phyloP scores from a whole-genome alignment of 441 rosid species.

The Arabidopsis lyrata region DNA sequence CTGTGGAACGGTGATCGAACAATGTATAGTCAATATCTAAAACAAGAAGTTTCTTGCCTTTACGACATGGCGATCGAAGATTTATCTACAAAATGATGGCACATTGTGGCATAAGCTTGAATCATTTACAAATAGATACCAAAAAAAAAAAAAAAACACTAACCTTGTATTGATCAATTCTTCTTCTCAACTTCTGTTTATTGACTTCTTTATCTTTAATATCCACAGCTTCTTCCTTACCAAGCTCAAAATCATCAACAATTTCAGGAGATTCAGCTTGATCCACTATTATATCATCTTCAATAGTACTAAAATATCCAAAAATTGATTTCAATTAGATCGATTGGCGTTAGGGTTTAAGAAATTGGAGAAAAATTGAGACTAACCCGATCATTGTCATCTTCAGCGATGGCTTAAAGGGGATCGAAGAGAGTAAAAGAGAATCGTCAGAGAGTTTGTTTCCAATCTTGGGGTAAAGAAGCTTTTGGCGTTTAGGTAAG shows the following conservation, averaged over 20 bases:
- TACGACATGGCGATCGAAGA: slow-evolving; percentile 74
- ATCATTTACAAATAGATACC: neutral
- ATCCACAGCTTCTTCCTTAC: slow-evolving; percentile 88
- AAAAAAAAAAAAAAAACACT: neutral
- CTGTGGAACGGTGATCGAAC: slow-evolving; percentile 93
- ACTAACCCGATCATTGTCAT: slow-evolving; percentile 97
- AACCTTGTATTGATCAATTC: slow-evolving; percentile 79
- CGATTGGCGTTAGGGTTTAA: neutral
- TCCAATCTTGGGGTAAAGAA: slow-evolving; percentile 89
- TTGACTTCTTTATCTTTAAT: slow-evolving; percentile 87
- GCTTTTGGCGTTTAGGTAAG: slow-evolving; percentile 92
- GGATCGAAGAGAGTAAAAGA: slow-evolving; percentile 71
- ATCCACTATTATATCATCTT: slow-evolving; percentile 87
- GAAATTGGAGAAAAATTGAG: slow-evolving; percentile 7
- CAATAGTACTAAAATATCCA: slow-evolving; percentile 65
- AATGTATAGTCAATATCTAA: slow-evolving; percentile 95
- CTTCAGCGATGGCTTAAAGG: slow-evolving; percentile 86
- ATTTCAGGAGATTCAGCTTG: slow-evolving; percentile 79
- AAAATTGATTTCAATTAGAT: neutral
- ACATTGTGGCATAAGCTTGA: neutral
- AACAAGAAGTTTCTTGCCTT: slow-evolving; percentile 92
- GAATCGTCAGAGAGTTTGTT: slow-evolving; percentile 84
- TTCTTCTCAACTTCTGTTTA: slow-evolving; percentile 79
- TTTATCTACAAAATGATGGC: slow-evolving; percentile 55
- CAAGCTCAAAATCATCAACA: slow-evolving; percentile 86